Evolutionary conservation across 139 green algal species (phyloP), one percentile per base, ranked within the genome.

Genomic region (Tetraselmis striata): DNA sequence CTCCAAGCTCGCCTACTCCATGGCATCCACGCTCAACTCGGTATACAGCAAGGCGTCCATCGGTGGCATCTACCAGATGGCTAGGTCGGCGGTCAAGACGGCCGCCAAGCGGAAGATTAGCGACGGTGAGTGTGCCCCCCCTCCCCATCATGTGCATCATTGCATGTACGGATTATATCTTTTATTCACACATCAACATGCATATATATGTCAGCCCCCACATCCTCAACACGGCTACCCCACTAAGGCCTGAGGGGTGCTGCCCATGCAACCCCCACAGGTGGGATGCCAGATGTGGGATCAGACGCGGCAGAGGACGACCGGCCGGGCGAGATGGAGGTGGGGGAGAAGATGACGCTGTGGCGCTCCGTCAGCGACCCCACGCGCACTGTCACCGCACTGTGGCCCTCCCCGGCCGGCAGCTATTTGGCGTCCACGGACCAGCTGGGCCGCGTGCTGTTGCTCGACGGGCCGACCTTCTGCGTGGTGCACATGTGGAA

Each of bases 401-500:
- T 67, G 45, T 67, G 45, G 45, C 45, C 45, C 11, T 67, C 45
- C 11, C 45, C 45, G 18, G 5, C 45, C 45, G 45, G 45, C 45
- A 25, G 45, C 45, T 5, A 25, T 18, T 67, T 92, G 24, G 88
- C 84, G 25, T 86, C 90, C 1, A 84, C 86, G 31, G 91, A 95
- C 75, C 90, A 78, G 31, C 87, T 95, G 22, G 91, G 91, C 0
- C 81, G 91, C 1, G 85, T 95, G 29, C 45, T 92, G 85, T 82
- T 95, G 59, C 25, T 95, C 26, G 88, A 94, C 59, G 75, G 83
- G 1, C 80, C 59, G 22, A 67, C 23, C 28, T 82, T 86, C 23
- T 76, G 75, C 2, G 81, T 91, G 1, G 29, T 94, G n/a, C 79
- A 86, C 2, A 85, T 95, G 31, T 92, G 90, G 82, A 95, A 95